A percentile compares a stretch with the other conserved stretches of the same genome.
These are phyloP conservation scores for Phytophthora uliginosa DNA, from an alignment of 352 stramenopile species.

Conservation along the genomic window DNA sequence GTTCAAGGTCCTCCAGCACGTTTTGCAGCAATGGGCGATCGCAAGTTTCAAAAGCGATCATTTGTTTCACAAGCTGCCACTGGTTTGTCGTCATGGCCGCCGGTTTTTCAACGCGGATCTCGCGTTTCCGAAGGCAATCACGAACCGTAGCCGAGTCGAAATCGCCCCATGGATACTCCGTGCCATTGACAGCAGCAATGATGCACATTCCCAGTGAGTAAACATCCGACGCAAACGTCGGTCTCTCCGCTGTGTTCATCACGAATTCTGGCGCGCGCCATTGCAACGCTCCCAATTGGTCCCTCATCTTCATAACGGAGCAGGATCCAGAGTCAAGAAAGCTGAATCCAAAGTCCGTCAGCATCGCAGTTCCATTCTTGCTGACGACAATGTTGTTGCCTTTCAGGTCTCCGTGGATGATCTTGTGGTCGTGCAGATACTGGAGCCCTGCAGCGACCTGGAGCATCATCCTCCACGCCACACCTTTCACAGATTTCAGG, in stretches of 20 bases:
- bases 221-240: neutral
- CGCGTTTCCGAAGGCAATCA: neutral
- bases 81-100: neutral
- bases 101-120: neutral
- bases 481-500: constrained; percentile 12
- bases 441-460: constrained; percentile 26
- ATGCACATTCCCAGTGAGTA: constrained; percentile 1
- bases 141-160: neutral
- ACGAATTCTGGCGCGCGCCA: neutral
- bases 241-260: neutral
- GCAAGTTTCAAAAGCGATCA: neutral
- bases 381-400: constrained; percentile 41
- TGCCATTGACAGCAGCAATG: neutral
- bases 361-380: constrained; percentile 33
- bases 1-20: neutral
- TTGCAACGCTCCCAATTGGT: neutral
- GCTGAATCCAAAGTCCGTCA: constrained; percentile 47
- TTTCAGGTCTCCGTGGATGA: constrained; percentile 41
- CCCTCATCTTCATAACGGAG: constrained; percentile 18
- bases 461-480: constrained; percentile 21
- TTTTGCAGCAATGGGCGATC: neutral
- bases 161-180: neutral
- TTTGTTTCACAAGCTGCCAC: neutral
- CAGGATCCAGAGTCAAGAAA: neutral
- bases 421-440: constrained; percentile 20